Conservation (phyloP, 306 rosid species). For the Citrullus amarus region DNA sequence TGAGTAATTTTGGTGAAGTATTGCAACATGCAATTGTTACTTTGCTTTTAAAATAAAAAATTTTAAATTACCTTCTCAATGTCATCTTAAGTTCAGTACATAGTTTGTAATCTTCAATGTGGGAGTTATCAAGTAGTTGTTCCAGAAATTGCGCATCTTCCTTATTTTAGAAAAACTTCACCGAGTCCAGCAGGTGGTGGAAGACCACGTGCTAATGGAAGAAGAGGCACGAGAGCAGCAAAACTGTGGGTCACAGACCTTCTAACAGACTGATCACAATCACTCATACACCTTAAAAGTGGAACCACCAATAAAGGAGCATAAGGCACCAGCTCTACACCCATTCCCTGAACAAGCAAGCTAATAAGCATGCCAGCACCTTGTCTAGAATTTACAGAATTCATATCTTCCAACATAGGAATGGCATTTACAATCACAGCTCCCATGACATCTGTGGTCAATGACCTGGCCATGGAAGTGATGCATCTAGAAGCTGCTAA, state of each 20-base stretch:
- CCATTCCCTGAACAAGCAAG: conserved; percentile 90
- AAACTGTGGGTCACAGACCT: conserved; percentile 95
- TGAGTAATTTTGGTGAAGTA: background rate
- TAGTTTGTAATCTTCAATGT: conserved; percentile 80
- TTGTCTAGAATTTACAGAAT: conserved; percentile 80
- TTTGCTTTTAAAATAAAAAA: background rate
- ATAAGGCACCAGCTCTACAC: conserved; percentile 75
- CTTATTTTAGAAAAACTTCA: conserved; percentile 44
- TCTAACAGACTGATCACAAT: conserved; percentile 88
- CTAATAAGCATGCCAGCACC: conserved; percentile 95
- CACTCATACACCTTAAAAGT: conserved; percentile 93
- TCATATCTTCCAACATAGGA: conserved; percentile 78
- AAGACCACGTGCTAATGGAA: conserved; percentile 93
- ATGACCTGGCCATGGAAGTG: conserved; percentile 89
- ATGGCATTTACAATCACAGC: conserved; percentile 72
- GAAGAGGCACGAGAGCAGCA: conserved; percentile 98
- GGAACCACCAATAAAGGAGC: conserved; percentile 96
- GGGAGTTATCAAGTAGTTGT: conserved; percentile 93
- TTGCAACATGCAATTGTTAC: background rate
- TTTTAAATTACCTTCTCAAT: conserved; percentile 57
- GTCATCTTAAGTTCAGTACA: conserved; percentile 67
- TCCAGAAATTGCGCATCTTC: conserved; percentile 86
- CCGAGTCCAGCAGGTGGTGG: conserved; percentile 73
- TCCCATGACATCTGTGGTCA: conserved; percentile 72
- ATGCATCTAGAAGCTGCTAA: conserved; percentile 92